Conservation (phyloP, 208 protist genomes). For the Crithidia brevicula region DNA sequence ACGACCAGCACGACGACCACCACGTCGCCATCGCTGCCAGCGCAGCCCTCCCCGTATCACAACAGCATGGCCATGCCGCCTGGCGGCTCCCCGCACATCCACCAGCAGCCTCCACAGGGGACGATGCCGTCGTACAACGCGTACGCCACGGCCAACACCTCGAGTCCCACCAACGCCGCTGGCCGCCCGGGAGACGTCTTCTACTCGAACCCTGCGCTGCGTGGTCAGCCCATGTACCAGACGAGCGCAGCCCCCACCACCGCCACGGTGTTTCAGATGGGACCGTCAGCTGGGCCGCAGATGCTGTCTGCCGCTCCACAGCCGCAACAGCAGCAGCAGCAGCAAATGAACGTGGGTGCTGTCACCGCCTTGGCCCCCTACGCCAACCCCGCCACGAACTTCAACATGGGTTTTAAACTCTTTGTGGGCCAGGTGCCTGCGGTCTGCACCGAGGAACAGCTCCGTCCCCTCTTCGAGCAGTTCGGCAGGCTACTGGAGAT, state of each 20-base stretch:
- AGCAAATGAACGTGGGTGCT: conserved; percentile 11
- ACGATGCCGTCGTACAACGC: conserved; percentile 15
- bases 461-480: conserved; percentile 67
- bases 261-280: conserved; percentile 29
- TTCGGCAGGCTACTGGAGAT: conserved; percentile 80
- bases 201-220: conserved; percentile 18
- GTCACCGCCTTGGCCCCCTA: conserved; percentile 16
- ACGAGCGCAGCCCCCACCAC: conserved; percentile 16
- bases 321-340: conserved; percentile 20
- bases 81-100: conserved; percentile 2
- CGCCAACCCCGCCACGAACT: conserved; percentile 37
- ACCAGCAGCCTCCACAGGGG: conserved; percentile 16
- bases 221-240: conserved; percentile 31
- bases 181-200: conserved; percentile 19
- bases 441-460: conserved; percentile 84
- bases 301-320: conserved; percentile 19
- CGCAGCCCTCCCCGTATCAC: conserved; percentile 8
- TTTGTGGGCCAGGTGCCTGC: conserved; percentile 91
- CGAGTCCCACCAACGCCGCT: background rate
- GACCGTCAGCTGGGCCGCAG: conserved; percentile 15
- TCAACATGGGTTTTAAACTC: conserved; percentile 73
- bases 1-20: background rate
- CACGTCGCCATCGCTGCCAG: background rate
- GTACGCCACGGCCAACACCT: conserved; percentile 2
- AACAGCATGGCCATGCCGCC: conserved; percentile 1